phyloP scores from a whole-genome alignment of 2,329 filamentous ascomycete genomes.

The Exophiala sideris region DNA sequence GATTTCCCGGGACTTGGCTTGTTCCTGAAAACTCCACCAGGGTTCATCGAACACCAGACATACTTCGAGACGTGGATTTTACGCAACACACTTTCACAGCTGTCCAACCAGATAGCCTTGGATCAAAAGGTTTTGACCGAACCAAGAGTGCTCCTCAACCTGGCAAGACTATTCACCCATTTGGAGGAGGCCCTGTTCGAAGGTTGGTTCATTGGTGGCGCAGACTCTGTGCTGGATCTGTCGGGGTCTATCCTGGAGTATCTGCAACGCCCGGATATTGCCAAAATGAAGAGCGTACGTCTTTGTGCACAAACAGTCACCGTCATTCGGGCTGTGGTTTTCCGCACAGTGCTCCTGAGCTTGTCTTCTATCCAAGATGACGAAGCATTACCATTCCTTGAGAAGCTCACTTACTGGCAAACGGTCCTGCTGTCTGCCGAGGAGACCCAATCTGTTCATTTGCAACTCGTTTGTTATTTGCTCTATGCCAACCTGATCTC shows the following conservation, averaged over 20 bases:
- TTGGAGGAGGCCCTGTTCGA: constrained; percentile 89
- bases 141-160: constrained; percentile 78
- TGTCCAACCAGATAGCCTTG: constrained; percentile 67
- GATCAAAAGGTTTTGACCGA: constrained; percentile 73
- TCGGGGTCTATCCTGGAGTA: constrained; percentile 82
- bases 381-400: constrained; percentile 69
- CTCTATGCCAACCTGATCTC: constrained; percentile 87
- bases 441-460: constrained; percentile 72
- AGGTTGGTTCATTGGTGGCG: constrained; percentile 91
- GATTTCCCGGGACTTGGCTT: constrained; percentile 87
- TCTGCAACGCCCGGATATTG: constrained; percentile 78
- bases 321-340: constrained; percentile 71
- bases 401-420: constrained; percentile 93
- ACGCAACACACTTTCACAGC: constrained; percentile 66
- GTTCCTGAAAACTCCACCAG: constrained; percentile 83
- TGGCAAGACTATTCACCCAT: constrained; percentile 75
- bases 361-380: constrained; percentile 77
- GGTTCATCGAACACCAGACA: constrained; percentile 89
- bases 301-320: constrained; percentile 81
- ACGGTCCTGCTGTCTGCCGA: constrained; percentile 79
- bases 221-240: constrained; percentile 79
- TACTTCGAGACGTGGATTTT: constrained; percentile 92
- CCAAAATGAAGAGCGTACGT: constrained; percentile 79
- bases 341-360: constrained; percentile 73
- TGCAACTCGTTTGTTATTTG: constrained; percentile 86